Base-by-base conservation (phyloP, 805 yeast species). In the Barnettozyma pratensis region DNA sequence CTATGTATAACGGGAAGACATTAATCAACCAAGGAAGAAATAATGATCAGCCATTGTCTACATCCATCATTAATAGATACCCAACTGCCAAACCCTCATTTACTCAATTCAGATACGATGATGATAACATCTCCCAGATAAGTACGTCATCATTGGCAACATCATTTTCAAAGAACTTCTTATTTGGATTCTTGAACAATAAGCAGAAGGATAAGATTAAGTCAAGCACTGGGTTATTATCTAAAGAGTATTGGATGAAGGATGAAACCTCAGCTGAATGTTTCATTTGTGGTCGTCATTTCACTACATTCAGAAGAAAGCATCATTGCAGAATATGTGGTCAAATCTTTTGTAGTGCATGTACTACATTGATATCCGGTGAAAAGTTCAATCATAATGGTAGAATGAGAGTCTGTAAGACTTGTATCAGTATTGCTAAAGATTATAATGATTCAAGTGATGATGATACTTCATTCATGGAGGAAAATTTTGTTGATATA, bases 261-360 rank as follows among this genome's bases (percentile, higher is more conserved):
- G 97, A 92, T 68, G 87, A 92, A 39, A 87, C 89, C 50, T 96
- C 96, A 0, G 78, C 83, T 7, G 94, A 89, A 53, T 92, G 99
- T 60, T 80, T 89, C 49, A 75, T 84, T 12, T 92, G 98, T 65
- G 87, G 85, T 48, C 76, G 81, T 47, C 79, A 80, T 4, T 92
- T 92, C 61, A 79, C 86, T 1, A 85, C 97, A 0, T 91, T 90
- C 67, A 71, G 97, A 63, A 73, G 99, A 56, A 86, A 87, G 55
- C 99, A 92, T 63, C 99, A 92, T 66, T 92, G 99, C 61, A 72
- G 99, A 46, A 82, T 92, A 35, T 92, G 99, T 67, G 99, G 99
- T 3, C 96, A 91, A 64, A 91, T 92, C 43, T 92, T 91, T 61
- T 92, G 99, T 65, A 76, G 85, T 40, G 74, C 76, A 8, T 92